Base-by-base conservation (phyloP, 169 alveolate genomes). In the Ichthyophthirius multifiliis region DNA sequence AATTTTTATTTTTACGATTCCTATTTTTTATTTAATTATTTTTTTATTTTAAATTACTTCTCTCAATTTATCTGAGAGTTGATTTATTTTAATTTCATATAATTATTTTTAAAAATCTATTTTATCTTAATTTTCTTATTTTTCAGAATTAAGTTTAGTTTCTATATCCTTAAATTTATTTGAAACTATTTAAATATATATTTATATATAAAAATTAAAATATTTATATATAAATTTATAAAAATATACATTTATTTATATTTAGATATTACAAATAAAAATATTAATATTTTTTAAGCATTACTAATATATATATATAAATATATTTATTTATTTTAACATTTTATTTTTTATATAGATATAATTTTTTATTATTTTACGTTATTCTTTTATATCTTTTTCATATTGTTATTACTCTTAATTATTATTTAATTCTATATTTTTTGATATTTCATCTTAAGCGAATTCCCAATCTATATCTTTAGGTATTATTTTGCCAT, bases 391-490 rank as follows among this genome's bases (percentile, higher is more conserved):
- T 0, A 83, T 46, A 18, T 79, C 34, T 35, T 46, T 23, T 20
- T 83, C 83, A 62, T 83, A 82, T 18, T 67, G 48, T 48, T 74
- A 32, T 20, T 85, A 62, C 35, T 45, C 12, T 46, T 83, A 65
- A 18, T 76, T 34, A 34, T 47, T 77, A 5, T 43, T 47, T 73
- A 62, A 44, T 32, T 84, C 83, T 6, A 48, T 80, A 20, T 55
- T 45, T 35, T 30, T 43, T 12, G 83, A 15, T 37, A 82, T 74
- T 76, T 86, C 91, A n/a, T 81, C 46, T 62, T 83, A 62, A 1
- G 90, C 93, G 41, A 67, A 78, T 34, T 91, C 96, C 87, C 93
- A 89, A 75, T 91, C 94, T 6, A 85, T 74, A 27, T 67, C 62
- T 34, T 32, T 83, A 47, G 83, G 87, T 37, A 67, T 32, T 6